Evolutionary conservation across 106 monocot genomes (phyloP).

Genomic region (Triglochin maritima): DNA sequence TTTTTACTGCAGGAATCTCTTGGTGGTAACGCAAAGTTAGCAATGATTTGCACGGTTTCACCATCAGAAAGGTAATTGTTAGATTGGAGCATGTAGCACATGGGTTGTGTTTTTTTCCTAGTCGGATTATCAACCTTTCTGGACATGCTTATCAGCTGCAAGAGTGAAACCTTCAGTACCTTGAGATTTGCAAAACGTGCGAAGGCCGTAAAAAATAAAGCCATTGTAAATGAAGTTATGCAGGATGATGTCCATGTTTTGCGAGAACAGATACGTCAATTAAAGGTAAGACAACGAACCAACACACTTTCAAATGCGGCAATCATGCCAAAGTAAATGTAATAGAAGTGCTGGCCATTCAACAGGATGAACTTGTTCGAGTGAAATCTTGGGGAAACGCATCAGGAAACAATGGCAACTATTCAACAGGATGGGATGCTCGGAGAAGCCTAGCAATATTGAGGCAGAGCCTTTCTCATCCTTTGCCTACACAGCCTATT

Average conservation of each 20-base stretch:
- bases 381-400: conserved; percentile 54
- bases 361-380: conserved; percentile 63
- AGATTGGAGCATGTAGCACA: background rate
- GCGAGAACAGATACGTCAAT: conserved; percentile 71
- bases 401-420: conserved; percentile 29
- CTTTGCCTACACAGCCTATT: conserved; percentile 41
- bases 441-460: conserved; percentile 71
- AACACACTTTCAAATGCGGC: background rate
- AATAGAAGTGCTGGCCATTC: background rate
- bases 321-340: background rate
- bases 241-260: conserved; percentile 81
- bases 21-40: conserved; percentile 92
- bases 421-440: conserved; percentile 76
- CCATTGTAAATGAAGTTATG: conserved; percentile 77
- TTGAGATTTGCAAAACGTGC: conserved; percentile 89
- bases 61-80: conserved; percentile 51
- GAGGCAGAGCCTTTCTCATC: conserved; percentile 59
- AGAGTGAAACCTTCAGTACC: conserved; percentile 80
- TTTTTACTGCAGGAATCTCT: conserved; percentile 96
- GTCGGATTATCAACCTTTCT: background rate
- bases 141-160: conserved; percentile 45
- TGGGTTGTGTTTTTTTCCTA: background rate
- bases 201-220: conserved; percentile 82
- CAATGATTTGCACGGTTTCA: conserved; percentile 90
- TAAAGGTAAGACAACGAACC: conserved; percentile 42